phyloP scores from a whole-genome alignment of 2,329 filamentous ascomycete genomes.

The Trichoderma citrinoviride region DNA sequence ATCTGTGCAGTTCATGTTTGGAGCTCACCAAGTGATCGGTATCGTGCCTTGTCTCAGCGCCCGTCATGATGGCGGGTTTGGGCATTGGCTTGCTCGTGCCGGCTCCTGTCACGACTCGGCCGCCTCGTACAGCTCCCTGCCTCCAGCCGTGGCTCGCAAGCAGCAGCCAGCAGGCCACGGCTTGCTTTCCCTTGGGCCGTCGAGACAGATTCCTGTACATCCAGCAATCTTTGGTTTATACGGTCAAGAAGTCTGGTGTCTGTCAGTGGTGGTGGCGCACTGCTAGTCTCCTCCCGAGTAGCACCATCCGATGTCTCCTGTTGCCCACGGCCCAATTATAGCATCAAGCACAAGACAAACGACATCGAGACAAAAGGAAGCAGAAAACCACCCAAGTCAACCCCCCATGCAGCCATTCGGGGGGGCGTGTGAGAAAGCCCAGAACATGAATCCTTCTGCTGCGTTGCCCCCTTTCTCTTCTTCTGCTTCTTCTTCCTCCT shows the following conservation, averaged over 20 bases:
- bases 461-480: constrained; percentile 1
- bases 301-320: too few species aligned
- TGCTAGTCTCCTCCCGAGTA: too few species aligned
- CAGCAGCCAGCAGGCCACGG: not conserved
- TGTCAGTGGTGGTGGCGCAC: too few species aligned
- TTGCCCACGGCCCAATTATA: too few species aligned
- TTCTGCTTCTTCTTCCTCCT: too few species aligned
- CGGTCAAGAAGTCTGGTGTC: too few species aligned
- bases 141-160: not conserved
- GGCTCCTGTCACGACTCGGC: constrained; percentile 5
- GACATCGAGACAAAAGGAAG: not conserved
- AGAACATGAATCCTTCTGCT: constrained; percentile 5
- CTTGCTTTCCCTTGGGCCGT: too few species aligned
- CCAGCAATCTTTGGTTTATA: too few species aligned
- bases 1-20: too few species aligned
- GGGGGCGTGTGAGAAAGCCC: not conserved
- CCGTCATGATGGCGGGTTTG: not conserved
- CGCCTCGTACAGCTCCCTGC: constrained; percentile 9
- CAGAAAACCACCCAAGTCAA: not conserved
- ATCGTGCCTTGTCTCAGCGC: not conserved
- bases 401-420: constrained; percentile 7
- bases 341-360: not conserved
- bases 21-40: not conserved
- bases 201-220: too few species aligned
- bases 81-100: not conserved